Conservation (phyloP, 1,139 yeast genomes). For the Torulaspora globosa region DNA sequence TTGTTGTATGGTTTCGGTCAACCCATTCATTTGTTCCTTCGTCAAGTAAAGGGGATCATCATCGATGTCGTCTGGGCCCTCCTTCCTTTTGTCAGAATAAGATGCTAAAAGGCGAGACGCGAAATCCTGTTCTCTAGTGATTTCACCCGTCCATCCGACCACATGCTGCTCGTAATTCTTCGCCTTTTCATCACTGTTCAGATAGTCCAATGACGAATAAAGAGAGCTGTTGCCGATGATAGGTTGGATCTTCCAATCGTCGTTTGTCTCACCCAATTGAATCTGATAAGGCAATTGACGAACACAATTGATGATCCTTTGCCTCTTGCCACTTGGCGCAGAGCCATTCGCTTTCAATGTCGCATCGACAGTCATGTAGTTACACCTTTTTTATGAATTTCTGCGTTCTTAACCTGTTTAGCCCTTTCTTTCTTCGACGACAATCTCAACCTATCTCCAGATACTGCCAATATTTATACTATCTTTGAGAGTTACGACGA, state of each 20-base stretch:
- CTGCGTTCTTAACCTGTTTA: background rate
- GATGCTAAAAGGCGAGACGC: constrained; percentile 10
- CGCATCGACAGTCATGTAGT: background rate
- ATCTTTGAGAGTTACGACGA: background rate
- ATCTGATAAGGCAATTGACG: constrained; percentile 38
- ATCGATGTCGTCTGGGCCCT: constrained; percentile 32
- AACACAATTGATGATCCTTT: constrained; percentile 38
- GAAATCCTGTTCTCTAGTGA: constrained; percentile 32
- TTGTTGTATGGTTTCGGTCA: constrained; percentile 26
- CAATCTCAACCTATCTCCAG: background rate
- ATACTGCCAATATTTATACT: constrained; percentile 1
- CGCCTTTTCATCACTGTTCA: constrained; percentile 45
- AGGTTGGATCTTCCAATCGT: constrained; percentile 53
- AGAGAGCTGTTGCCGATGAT: constrained; percentile 84
- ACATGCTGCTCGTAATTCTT: constrained; percentile 83
- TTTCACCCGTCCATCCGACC: constrained; percentile 96
- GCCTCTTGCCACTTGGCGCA: constrained; percentile 16
- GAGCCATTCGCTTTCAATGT: constrained; percentile 28
- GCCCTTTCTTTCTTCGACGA: background rate
- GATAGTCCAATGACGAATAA: constrained; percentile 65
- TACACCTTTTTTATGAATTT: background rate
- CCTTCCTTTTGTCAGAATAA: constrained; percentile 14
- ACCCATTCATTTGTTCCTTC: constrained; percentile 48
- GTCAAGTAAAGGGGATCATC: constrained; percentile 62
- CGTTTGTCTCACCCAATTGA: constrained; percentile 27